Evolutionary conservation across 371 early-diverging fungal genomes (phyloP), one percentile per base, ranked within the genome.

Genomic region (Mortierella sp.): DNA sequence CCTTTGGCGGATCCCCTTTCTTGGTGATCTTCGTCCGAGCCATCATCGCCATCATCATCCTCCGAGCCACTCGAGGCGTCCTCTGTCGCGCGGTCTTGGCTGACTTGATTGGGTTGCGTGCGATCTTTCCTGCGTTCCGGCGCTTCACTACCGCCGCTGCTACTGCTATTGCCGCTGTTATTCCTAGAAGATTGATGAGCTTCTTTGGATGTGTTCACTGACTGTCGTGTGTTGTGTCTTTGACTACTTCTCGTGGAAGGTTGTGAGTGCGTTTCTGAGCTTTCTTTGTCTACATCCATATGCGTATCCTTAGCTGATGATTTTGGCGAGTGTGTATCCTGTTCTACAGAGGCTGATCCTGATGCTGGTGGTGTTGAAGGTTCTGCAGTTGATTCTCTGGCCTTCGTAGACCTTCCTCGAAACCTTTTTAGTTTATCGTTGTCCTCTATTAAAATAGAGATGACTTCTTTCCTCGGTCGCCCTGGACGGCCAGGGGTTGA

Each of bases 11-110:
- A 63, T 24, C 21, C 69, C 15, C 47, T 33, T 58, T 38, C 67
- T 0, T 64, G 67, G 10, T 55, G 59, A 11, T 74, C 75, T 15
- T 67, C 70, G 33, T 79, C 80, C n/a, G 72, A 68, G 24, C 70
- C 74, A 3, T 47, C 74, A 21, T 79, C 79, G 4, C 59, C 69
- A 6, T 58, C 63, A 4, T 67, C 67, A 7, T 67, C 67, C 40
- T 62, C 74, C 0, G 72, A 68, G 21, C 33, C 71, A n/a, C 74
- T 72, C 28, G 75, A 72, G 5, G 47, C 68, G 16, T 64, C 69
- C 5, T 68, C 69, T 1, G 19, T 32, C 21, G 61, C 69, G 33
- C 58, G 78, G 16, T 72, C 66, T 52, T 69, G 62, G 53, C 58
- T 72, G 36, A 53, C 59, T 40, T 53, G 57, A 15, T 47, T 60